A percentile compares a stretch with the other conserved stretches of the same genome.
Evolutionary conservation across 2,329 filamentous ascomycete genomes (phyloP).

Genomic region (Lecanicillium sp.): DNA sequence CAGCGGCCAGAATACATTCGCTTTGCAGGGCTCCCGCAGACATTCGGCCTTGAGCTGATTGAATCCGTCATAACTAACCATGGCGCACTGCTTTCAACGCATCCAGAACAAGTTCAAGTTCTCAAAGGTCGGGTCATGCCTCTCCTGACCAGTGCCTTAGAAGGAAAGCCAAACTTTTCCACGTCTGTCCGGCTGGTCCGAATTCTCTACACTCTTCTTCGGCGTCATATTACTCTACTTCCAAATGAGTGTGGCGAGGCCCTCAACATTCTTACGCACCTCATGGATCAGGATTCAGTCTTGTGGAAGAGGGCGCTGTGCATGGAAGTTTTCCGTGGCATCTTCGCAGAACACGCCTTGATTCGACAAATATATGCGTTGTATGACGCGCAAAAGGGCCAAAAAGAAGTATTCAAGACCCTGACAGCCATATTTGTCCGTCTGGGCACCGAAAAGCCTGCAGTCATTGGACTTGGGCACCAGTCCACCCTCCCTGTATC

Average conservation of each 20-base stretch:
- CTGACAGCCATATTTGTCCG: slow-evolving; percentile 86
- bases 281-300: slow-evolving; percentile 77
- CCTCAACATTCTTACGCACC: slow-evolving; percentile 70
- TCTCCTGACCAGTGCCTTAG: slow-evolving; percentile 68
- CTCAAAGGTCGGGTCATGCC: slow-evolving; percentile 74
- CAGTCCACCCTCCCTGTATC: slow-evolving; percentile 76
- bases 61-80: slow-evolving; percentile 86
- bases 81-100: slow-evolving; percentile 65
- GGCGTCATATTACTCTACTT: slow-evolving; percentile 67
- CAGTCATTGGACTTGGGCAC: slow-evolving; percentile 77
- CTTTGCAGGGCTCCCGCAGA: slow-evolving; percentile 68
- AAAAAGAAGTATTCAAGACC: slow-evolving; percentile 70
- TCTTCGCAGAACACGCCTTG: slow-evolving; percentile 74
- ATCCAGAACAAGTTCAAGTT: slow-evolving; percentile 74
- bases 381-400: slow-evolving; percentile 66
- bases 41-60: slow-evolving; percentile 84
- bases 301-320: slow-evolving; percentile 84
- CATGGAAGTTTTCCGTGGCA: slow-evolving; percentile 80
- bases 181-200: slow-evolving; percentile 75
- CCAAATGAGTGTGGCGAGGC: slow-evolving; percentile 75
- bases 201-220: slow-evolving; percentile 74
- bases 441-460: slow-evolving; percentile 82
- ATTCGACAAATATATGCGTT: slow-evolving; percentile 71
- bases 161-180: slow-evolving; percentile 70
- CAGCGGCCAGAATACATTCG: slow-evolving; percentile 75